These are phyloP conservation scores for Eucalyptus pauciflora DNA, from an alignment of 345 rosid genomes.

Conservation along the genomic window DNA sequence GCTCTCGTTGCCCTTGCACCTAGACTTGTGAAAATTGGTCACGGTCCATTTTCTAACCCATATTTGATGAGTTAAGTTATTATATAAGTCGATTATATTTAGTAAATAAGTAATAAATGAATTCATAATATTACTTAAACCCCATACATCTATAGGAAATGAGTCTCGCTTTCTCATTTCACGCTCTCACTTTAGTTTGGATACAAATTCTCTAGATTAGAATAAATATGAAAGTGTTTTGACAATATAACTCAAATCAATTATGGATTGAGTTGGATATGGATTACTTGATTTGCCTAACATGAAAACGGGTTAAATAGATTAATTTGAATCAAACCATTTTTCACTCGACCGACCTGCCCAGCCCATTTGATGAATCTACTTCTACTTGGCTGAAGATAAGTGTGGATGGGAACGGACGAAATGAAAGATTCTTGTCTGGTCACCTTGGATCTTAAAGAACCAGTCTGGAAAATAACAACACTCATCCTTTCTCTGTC, in stretches of 20 bases:
- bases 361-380: not conserved
- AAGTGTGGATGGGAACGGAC: not conserved
- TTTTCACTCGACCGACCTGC: not conserved
- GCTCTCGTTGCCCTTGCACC: not conserved
- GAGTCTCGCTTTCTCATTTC: not conserved
- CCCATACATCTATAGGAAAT: not conserved
- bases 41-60: not conserved
- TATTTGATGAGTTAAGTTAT: too few relatives aligned
- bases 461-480: not conserved
- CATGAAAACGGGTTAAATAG: not conserved
- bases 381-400: not conserved
- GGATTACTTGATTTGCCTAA: fast-evolving
- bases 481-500: not conserved
- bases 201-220: too few relatives aligned
- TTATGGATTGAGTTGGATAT: too few relatives aligned
- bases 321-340: too few relatives aligned
- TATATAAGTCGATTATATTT: too few relatives aligned
- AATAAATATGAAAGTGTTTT: too few relatives aligned
- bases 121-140: not conserved
- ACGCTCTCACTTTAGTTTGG: too few relatives aligned
- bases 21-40: not conserved
- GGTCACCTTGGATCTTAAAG: not conserved
- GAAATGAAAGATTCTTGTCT: not conserved
- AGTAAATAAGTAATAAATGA: too few relatives aligned
- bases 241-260: too few relatives aligned